Evolutionary conservation across 139 green algal genomes (phyloP), one percentile per base, ranked within the genome.

Genomic region (Raphidocelis subcapitata): DNA sequence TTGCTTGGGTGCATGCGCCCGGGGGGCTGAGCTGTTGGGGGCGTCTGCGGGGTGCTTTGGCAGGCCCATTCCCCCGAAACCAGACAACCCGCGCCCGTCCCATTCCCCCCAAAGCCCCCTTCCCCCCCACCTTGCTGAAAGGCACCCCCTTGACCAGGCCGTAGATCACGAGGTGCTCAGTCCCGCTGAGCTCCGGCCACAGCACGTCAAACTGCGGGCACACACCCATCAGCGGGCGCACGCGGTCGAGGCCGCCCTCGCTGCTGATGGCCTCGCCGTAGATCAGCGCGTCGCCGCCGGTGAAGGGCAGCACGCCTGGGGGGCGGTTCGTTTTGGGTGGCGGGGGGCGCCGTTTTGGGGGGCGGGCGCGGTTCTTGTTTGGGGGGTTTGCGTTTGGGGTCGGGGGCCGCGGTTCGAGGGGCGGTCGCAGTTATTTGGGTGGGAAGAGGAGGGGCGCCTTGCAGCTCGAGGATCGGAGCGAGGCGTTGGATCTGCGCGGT

Each of bases 181-280:
- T 55, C 8, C 93, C 94, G 4, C 87, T 95, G 15, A 99, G 87
- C 69, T 90, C 84, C 37, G 79, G 73, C 95, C 95, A 99, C 32
- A 98, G 89, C 36, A 98, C 86, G 69, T 99, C 94, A 77, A 98
- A 98, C 82, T 99, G 94, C 5, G 92, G 94, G 76, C 94, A 98
- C 41, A 98, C 87, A 10, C 86, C 90, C 86, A 83, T 86, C 23
- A 81, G 51, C 26, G 62, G 33, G 0, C 79, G 54, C 10, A 70
- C 75, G 1, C 62, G 54, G 5, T 74, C 63, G 51, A 86, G 72
- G 14, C 83, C 77, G 1, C 26, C 70, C 2, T 82, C 55, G 1
- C 72, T 63, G 37, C 60, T 66, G 44, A 96, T 46, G 56, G 79
- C 84, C 72, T 87, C 62, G 32, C 89, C 91, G 46, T 82, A 85